These are phyloP conservation scores for Cicer chorassanicum DNA, from an alignment of 306 rosid species.

Conservation along the genomic window DNA sequence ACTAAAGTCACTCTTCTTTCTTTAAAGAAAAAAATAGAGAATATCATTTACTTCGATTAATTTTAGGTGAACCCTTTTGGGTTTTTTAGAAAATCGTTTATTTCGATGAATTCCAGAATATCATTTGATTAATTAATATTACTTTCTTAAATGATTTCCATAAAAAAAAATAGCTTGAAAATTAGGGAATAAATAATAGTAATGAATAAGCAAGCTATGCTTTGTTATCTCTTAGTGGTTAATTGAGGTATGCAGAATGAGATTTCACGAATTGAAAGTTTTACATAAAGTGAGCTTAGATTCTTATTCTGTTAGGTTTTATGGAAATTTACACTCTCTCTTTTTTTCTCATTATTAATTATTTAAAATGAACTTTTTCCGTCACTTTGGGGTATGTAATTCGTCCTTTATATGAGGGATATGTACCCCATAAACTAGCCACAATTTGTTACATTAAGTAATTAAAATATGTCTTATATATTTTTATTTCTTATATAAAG, in stretches of 20 bases:
- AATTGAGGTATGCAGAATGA: neutral
- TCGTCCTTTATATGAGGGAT: conserved; percentile 56
- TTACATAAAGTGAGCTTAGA: conserved; percentile 41
- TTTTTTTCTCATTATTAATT: neutral
- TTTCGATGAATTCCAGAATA: too few species aligned
- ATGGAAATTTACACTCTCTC: neutral
- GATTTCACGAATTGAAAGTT: conserved; percentile 35
- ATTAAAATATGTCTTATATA: neutral
- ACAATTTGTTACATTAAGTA: conserved; percentile 29
- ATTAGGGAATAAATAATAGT: too few species aligned
- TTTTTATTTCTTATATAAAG: conserved; percentile 37
- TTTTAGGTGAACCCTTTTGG: too few species aligned
- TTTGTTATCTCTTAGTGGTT: too few species aligned
- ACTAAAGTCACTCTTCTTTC: too few species aligned
- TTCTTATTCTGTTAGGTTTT: conserved; percentile 47
- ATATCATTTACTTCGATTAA: too few species aligned
- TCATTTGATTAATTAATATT: too few species aligned
- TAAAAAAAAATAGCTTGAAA: too few species aligned
- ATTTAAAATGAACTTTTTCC: conserved; percentile 39
- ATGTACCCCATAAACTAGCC: conserved; percentile 52
- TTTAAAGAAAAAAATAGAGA: too few species aligned
- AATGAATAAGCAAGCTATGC: too few species aligned
- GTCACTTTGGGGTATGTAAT: conserved; percentile 32
- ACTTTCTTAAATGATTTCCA: too few species aligned
- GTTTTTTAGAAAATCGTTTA: too few species aligned